Evolutionary conservation across 768 basidiomycete genomes (phyloP).

Genomic region (Tulasnella sp.): DNA sequence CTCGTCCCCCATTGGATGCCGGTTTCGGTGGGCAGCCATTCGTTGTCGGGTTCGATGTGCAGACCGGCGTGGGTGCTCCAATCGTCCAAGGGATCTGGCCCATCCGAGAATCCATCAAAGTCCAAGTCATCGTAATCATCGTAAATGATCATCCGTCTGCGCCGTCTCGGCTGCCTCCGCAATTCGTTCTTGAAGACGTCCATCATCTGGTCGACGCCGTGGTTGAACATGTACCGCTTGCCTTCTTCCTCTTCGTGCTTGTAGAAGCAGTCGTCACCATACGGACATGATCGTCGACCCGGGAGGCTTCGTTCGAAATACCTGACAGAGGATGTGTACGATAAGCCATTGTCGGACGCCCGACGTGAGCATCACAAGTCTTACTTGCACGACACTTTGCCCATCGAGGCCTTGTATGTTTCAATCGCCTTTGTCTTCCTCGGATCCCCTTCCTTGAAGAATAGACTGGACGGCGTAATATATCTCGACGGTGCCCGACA

Average conservation of each 20-base stretch:
- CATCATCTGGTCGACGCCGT: constrained; percentile 14
- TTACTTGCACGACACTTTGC: constrained; percentile 15
- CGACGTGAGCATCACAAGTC: neutral
- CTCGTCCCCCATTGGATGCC: too few species aligned
- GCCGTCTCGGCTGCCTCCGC: neutral
- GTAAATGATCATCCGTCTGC: too few species aligned
- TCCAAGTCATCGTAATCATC: too few species aligned
- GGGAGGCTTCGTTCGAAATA: neutral
- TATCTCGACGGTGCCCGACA: constrained; percentile 14
- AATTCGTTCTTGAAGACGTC: neutral
- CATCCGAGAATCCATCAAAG: too few species aligned
- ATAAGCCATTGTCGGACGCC: neutral
- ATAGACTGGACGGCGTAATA: constrained; percentile 15
- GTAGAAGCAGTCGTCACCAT: constrained; percentile 16
- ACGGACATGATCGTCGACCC: constrained; percentile 2
- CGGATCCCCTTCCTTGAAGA: constrained; percentile 9
- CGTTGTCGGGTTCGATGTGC: too few species aligned
- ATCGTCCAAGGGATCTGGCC: too few species aligned
- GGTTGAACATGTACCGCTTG: neutral
- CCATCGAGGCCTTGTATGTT: constrained; percentile 10
- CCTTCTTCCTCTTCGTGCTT: constrained; percentile 10
- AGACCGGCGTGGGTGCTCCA: too few species aligned
- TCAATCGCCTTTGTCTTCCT: constrained; percentile 13
- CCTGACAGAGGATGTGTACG: neutral
- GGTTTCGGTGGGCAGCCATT: too few species aligned